A percentile compares a stretch with the other conserved stretches of the same genome.
These are phyloP conservation scores for Trichoderma asperelloides DNA, from an alignment of 495 filamentous ascomycete species.

Conservation along the genomic window DNA sequence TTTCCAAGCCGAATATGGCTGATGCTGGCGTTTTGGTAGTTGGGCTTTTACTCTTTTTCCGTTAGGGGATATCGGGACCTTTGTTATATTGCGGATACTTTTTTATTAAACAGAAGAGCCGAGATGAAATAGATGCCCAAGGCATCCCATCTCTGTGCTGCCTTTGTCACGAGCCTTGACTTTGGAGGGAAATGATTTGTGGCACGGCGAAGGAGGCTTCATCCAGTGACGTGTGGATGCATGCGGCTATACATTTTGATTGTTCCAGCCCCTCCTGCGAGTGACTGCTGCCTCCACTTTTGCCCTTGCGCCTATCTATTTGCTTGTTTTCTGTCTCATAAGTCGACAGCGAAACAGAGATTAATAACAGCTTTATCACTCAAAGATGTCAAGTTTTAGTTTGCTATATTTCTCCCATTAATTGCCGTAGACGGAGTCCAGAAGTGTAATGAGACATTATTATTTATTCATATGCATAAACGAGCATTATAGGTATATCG, in stretches of 20 bases:
- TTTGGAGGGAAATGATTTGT: not conserved
- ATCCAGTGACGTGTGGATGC: not conserved
- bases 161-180: not conserved
- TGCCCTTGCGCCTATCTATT: not conserved
- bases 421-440: not conserved
- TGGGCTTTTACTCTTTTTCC: constrained; percentile 6
- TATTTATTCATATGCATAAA: not conserved
- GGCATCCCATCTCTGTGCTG: not conserved
- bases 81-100: not conserved
- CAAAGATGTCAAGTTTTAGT: not conserved
- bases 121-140: constrained; percentile 1
- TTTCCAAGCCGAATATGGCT: not conserved
- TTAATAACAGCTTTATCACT: not conserved
- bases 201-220: not conserved
- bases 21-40: constrained; percentile 5
- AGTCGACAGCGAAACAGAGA: not conserved
- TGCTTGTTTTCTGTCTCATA: not conserved
- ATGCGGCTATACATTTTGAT: not conserved
- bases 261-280: not conserved
- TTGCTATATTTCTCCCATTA: not conserved
- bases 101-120: not conserved
- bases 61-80: not conserved
- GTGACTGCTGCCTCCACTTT: not conserved
- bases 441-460: not conserved
- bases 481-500: not conserved